phyloP scores from a whole-genome alignment of 2,329 filamentous ascomycete genomes.

The Microsporum audouinii region DNA sequence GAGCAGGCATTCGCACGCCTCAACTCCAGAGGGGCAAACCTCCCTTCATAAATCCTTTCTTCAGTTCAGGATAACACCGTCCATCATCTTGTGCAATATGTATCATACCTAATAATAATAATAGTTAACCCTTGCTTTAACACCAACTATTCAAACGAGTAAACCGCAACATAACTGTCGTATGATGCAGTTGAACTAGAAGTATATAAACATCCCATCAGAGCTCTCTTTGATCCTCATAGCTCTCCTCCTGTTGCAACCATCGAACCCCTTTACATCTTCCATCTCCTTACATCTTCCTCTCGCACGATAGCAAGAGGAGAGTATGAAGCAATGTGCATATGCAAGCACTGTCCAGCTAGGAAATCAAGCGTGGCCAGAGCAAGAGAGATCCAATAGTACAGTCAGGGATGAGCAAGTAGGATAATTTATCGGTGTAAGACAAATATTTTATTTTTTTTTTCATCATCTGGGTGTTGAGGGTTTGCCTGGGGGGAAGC shows the following conservation, averaged over 20 bases:
- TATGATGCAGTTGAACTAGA: not conserved
- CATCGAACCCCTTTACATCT: not conserved
- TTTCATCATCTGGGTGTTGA: not conserved
- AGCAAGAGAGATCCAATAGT: not conserved
- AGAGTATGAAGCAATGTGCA: not conserved
- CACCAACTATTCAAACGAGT: not conserved
- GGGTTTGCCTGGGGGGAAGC: not conserved
- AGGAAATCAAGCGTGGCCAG: not conserved
- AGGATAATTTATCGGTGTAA: not conserved
- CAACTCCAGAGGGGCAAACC: constrained; percentile 15
- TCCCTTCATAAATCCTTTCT: not conserved
- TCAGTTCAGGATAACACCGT: not conserved
- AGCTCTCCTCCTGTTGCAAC: not conserved
- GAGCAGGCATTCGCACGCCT: constrained; percentile 33
- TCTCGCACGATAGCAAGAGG: not conserved
- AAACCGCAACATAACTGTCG: not conserved
- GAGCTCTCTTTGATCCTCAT: constrained; percentile 15
- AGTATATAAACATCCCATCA: constrained; percentile 6
- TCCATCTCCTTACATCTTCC: not conserved
- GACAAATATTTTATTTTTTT: not conserved
- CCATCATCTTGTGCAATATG: not conserved
- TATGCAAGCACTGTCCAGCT: not conserved
- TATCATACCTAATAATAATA: not conserved
- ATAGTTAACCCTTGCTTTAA: not conserved
- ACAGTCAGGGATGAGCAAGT: not conserved